Conservation (phyloP, 2,329 filamentous ascomycete species). For the Aspergillus clavatus region DNA sequence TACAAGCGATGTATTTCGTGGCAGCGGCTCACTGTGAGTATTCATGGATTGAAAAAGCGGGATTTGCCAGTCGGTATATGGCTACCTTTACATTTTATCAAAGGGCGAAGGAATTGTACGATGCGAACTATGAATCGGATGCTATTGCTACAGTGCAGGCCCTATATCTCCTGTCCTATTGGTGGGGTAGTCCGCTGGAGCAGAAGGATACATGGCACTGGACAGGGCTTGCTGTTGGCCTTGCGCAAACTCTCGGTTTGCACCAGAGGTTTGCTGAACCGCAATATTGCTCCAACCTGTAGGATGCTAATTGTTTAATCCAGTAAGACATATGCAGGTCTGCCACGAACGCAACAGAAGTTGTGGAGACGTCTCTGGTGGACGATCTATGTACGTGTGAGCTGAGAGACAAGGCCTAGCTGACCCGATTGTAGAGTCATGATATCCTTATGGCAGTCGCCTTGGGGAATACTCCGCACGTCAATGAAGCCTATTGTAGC, state of each 20-base stretch:
- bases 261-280: background rate
- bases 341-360: background rate
- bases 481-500: conserved; percentile 8
- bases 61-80: conserved; percentile 3
- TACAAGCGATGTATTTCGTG: conserved; percentile 1
- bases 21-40: background rate
- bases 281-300: background rate
- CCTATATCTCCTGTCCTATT: conserved; percentile 1
- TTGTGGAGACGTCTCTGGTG: background rate
- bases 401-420: background rate
- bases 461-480: conserved; percentile 4
- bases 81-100: conserved; percentile 4
- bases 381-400: background rate
- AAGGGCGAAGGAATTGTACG: conserved; percentile 5
- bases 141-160: conserved; percentile 6
- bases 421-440: background rate
- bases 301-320: background rate
- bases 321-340: background rate
- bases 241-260: conserved; percentile 7
- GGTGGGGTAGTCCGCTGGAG: conserved; percentile 7
- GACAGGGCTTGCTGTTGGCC: conserved; percentile 2
- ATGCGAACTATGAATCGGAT: conserved; percentile 6
- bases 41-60: background rate
- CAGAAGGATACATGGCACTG: conserved; percentile 11
- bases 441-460: conserved; percentile 4